Percentiles rank a stretch among this genome's conserved stretches.
phyloP scores from a whole-genome alignment of 2,329 filamentous ascomycete species.

The Aspergillus brasiliensis region DNA sequence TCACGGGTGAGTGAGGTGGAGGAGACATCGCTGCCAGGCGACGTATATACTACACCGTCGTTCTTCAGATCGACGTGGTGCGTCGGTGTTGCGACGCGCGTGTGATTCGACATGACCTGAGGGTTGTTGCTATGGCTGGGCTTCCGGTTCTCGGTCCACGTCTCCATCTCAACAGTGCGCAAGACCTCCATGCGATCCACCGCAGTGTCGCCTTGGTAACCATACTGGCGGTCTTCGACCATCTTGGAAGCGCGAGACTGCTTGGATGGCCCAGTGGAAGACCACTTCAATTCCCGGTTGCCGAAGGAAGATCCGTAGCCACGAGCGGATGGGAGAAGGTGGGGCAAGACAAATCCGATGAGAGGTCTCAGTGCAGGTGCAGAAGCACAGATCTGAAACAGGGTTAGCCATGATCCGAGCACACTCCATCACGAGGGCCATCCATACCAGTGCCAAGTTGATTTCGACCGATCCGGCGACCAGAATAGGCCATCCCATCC shows the following conservation, averaged over 20 bases:
- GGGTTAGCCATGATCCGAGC: conserved; percentile 7
- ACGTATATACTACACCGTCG: conserved; percentile 18
- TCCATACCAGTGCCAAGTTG: conserved; percentile 39
- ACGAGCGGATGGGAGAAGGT: conserved; percentile 32
- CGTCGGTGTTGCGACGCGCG: conserved; percentile 15
- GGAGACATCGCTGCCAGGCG: conserved; percentile 28
- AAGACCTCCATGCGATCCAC: conserved; percentile 32
- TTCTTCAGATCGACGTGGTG: conserved; percentile 24
- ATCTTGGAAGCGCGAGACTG: conserved; percentile 13
- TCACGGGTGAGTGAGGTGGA: conserved; percentile 15
- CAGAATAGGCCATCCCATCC: conserved; percentile 38
- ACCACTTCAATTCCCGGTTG: conserved; percentile 24
- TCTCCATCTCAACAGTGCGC: conserved; percentile 41
- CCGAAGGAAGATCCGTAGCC: conserved; percentile 23
- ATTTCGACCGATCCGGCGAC: conserved; percentile 38
- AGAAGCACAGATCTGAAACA: conserved; percentile 38
- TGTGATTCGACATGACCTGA: conserved; percentile 21
- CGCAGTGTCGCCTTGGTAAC: conserved; percentile 19
- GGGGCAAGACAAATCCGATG: conserved; percentile 34
- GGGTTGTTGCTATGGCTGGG: conserved; percentile 19
- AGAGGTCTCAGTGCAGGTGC: conserved; percentile 41
- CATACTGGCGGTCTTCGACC: conserved; percentile 15
- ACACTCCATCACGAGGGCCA: background rate
- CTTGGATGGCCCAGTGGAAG: conserved; percentile 26
- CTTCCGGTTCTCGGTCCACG: conserved; percentile 30